Evolutionary conservation across 495 filamentous ascomycete genomes (phyloP).

Genomic region (Talaromyces adpressus): DNA sequence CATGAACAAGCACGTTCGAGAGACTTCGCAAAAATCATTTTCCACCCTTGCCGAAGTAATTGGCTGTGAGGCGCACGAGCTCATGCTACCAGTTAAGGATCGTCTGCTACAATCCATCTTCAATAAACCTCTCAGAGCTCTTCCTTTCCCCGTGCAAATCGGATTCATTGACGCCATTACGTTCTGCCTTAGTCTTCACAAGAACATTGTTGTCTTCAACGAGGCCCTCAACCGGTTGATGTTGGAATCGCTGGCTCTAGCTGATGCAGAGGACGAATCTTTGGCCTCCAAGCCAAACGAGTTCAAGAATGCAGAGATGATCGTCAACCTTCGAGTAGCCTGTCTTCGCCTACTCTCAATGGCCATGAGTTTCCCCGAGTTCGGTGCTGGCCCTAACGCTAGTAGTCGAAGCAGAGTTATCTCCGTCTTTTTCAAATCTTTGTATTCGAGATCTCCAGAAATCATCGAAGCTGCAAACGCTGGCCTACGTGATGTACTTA

Average conservation of each 20-base stretch:
- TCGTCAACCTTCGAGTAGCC: slow-evolving; percentile 85
- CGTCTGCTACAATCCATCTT: slow-evolving; percentile 80
- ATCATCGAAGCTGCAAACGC: slow-evolving; percentile 93
- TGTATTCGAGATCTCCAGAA: slow-evolving; percentile 84
- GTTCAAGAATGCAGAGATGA: slow-evolving; percentile 82
- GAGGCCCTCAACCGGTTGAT: slow-evolving; percentile 83
- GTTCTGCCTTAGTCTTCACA: slow-evolving; percentile 80
- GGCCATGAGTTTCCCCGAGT: slow-evolving; percentile 87
- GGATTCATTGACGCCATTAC: slow-evolving; percentile 97
- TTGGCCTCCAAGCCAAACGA: slow-evolving; percentile 79
- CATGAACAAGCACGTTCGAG: slow-evolving; percentile 89
- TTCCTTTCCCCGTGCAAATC: slow-evolving; percentile 90
- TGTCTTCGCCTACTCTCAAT: slow-evolving; percentile 89
- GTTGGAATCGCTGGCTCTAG: slow-evolving; percentile 84
- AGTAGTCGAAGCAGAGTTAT: slow-evolving; percentile 80
- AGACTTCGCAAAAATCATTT: slow-evolving; percentile 73
- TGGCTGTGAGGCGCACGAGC: slow-evolving; percentile 70
- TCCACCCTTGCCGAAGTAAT: slow-evolving; percentile 71
- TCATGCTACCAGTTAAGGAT: slow-evolving; percentile 82
- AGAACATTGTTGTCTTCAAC: slow-evolving; percentile 82
- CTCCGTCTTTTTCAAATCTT: slow-evolving; percentile 91
- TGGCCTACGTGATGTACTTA: slow-evolving; percentile 75
- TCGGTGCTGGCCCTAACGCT: slow-evolving; percentile 60
- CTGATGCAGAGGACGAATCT: slow-evolving; percentile 87
- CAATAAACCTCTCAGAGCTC: slow-evolving; percentile 84